These are phyloP conservation scores for Diaporthe ampelina DNA, from an alignment of 2,329 filamentous ascomycete species.

Conservation along the genomic window DNA sequence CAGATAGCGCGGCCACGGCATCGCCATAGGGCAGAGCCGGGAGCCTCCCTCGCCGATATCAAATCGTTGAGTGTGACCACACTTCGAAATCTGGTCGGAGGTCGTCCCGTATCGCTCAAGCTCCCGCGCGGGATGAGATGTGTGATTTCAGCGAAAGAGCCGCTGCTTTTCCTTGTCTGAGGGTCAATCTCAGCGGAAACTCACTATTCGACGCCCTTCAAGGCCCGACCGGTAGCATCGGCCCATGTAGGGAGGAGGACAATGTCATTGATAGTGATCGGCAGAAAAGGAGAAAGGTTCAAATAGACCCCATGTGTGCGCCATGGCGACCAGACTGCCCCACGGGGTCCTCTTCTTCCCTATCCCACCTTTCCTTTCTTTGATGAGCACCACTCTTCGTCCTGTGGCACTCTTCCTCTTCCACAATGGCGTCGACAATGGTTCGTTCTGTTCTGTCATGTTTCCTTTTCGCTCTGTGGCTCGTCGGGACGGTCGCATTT, in stretches of 20 bases:
- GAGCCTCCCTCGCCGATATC: conserved; percentile 13
- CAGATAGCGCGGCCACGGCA: conserved; percentile 14
- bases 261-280: conserved; percentile 30
- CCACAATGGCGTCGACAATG: conserved; percentile 31
- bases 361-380: background rate
- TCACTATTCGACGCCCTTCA: conserved; percentile 24
- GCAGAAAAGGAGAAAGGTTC: conserved; percentile 26
- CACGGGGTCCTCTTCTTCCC: conserved; percentile 22
- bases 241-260: conserved; percentile 24
- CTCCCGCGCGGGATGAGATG: background rate
- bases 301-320: conserved; percentile 32
- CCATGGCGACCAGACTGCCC: conserved; percentile 26
- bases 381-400: background rate
- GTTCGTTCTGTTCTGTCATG: background rate
- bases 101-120: background rate
- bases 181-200: conserved; percentile 15
- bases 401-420: conserved; percentile 14
- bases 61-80: conserved; percentile 33
- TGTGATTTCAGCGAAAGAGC: conserved; percentile 18
- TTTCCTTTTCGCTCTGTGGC: conserved; percentile 36
- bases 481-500: conserved; percentile 28
- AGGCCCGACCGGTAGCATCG: conserved; percentile 5
- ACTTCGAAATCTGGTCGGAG: background rate
- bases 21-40: conserved; percentile 27
- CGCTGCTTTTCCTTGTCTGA: conserved; percentile 29